Conservation (phyloP, 495 filamentous ascomycete species). For the Gamarada debralockiae region DNA sequence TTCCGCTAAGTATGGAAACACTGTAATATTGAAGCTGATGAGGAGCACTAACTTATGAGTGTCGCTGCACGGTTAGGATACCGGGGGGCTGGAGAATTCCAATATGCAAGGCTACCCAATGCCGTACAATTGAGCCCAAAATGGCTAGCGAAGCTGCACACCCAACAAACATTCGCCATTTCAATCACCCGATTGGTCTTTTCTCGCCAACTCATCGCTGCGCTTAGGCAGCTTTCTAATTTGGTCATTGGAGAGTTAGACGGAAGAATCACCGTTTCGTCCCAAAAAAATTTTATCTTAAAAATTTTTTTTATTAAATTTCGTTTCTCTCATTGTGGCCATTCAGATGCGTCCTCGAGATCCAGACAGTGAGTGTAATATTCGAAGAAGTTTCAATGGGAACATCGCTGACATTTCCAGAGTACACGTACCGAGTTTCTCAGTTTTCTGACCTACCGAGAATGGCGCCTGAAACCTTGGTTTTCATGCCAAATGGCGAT, state of each 20-base stretch:
- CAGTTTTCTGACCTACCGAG: neutral
- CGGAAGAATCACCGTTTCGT: neutral
- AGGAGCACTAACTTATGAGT: too few relatives aligned
- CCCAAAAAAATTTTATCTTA: neutral
- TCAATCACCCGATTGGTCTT: neutral
- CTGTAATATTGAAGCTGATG: too few relatives aligned
- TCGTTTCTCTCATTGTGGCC: neutral
- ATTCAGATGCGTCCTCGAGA: slow-evolving; percentile 1
- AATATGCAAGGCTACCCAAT: slow-evolving; percentile 11
- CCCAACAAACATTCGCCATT: neutral
- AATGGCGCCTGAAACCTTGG: slow-evolving; percentile 9
- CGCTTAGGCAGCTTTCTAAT: neutral
- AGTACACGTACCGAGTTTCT: neutral
- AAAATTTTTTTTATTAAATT: too few relatives aligned
- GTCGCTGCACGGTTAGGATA: too few relatives aligned
- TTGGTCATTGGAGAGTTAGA: neutral
- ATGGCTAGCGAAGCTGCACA: neutral
- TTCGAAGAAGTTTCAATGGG: neutral
- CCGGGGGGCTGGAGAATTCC: too few relatives aligned
- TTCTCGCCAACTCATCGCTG: slow-evolving; percentile 1
- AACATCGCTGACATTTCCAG: neutral
- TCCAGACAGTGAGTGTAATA: neutral
- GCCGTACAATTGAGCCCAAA: slow-evolving; percentile 1
- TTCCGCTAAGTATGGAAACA: too few relatives aligned
- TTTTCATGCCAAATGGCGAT: slow-evolving; percentile 14